A percentile compares a stretch with the other conserved stretches of the same genome.
phyloP scores from a whole-genome alignment of 2,329 filamentous ascomycete species.

The Aspergillus oerlinghausenensis region DNA sequence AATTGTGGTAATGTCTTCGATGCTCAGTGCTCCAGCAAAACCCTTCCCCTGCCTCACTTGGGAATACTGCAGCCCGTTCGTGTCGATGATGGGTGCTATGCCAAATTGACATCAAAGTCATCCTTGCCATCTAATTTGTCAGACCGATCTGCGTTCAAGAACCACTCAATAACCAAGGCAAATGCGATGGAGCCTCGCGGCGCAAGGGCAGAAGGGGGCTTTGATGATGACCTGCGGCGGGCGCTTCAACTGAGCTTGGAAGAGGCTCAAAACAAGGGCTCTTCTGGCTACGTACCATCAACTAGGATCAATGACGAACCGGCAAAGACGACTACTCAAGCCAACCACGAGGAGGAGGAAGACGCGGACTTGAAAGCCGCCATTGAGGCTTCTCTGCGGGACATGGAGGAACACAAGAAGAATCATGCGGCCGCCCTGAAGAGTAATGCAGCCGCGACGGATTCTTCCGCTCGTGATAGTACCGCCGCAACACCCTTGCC shows the following conservation, averaged over 20 bases:
- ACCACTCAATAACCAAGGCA: slow-evolving; percentile 57
- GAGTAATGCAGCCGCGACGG: slow-evolving; percentile 60
- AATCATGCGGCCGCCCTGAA: slow-evolving; percentile 79
- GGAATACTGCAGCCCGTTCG: slow-evolving; percentile 87
- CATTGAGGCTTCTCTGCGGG: slow-evolving; percentile 87
- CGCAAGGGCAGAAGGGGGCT: slow-evolving; percentile 81
- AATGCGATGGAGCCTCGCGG: slow-evolving; percentile 85
- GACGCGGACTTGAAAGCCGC: slow-evolving; percentile 91
- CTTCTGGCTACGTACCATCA: slow-evolving; percentile 67
- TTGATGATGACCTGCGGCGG: slow-evolving; percentile 90
- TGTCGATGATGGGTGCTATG: slow-evolving; percentile 93
- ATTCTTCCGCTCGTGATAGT: slow-evolving; percentile 45
- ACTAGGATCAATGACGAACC: slow-evolving; percentile 40
- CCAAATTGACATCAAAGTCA: slow-evolving; percentile 74
- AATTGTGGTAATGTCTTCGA: slow-evolving; percentile 99
- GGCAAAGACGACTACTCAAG: slow-evolving; percentile 41
- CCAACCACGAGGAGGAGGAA: slow-evolving; percentile 65
- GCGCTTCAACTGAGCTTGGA: slow-evolving; percentile 96
- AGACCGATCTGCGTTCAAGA: slow-evolving; percentile 39
- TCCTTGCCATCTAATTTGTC: slow-evolving; percentile 40
- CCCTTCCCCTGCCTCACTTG: slow-evolving; percentile 80
- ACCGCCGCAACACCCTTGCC: slow-evolving; percentile 55
- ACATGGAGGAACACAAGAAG: slow-evolving; percentile 98
- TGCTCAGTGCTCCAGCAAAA: slow-evolving; percentile 88
- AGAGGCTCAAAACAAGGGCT: slow-evolving; percentile 72